phyloP scores from a whole-genome alignment of 768 basidiomycete species.

The Glaciozyma martinii region DNA sequence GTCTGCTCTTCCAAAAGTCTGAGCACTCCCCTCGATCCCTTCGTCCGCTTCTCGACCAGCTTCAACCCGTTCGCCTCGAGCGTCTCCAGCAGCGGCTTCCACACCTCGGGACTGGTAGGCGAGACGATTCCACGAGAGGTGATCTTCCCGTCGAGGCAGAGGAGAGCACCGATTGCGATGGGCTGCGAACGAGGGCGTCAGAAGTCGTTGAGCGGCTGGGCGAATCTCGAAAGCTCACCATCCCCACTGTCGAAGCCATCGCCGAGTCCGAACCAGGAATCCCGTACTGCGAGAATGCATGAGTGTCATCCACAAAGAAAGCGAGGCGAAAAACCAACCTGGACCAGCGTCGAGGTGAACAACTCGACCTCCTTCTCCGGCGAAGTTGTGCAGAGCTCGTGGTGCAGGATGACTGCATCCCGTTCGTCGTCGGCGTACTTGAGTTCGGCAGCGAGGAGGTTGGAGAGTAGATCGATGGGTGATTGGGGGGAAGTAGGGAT shows the following conservation, averaged over 20 bases:
- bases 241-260: conserved; percentile 82
- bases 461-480: conserved; percentile 64
- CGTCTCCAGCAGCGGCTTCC: conserved; percentile 53
- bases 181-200: conserved; percentile 46
- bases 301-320: neutral
- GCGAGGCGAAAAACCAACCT: conserved; percentile 12
- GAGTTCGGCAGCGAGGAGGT: conserved; percentile 61
- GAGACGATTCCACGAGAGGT: conserved; percentile 39
- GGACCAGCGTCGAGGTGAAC: conserved; percentile 27
- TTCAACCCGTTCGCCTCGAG: conserved; percentile 46
- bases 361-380: conserved; percentile 10
- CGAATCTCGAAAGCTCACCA: conserved; percentile 8
- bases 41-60: conserved; percentile 36
- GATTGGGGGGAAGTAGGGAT: conserved; percentile 20
- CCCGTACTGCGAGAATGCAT: conserved; percentile 56
- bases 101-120: conserved; percentile 56
- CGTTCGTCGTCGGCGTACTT: conserved; percentile 61
- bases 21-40: conserved; percentile 19
- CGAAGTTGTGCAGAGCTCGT: conserved; percentile 58
- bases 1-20: conserved; percentile 6
- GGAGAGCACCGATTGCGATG: conserved; percentile 68
- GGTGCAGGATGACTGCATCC: conserved; percentile 77
- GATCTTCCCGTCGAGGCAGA: conserved; percentile 56
- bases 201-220: no score
- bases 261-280: conserved; percentile 52